These are phyloP conservation scores for Silene noctiflora DNA, from an alignment of 179 eudicot species.

Conservation along the genomic window DNA sequence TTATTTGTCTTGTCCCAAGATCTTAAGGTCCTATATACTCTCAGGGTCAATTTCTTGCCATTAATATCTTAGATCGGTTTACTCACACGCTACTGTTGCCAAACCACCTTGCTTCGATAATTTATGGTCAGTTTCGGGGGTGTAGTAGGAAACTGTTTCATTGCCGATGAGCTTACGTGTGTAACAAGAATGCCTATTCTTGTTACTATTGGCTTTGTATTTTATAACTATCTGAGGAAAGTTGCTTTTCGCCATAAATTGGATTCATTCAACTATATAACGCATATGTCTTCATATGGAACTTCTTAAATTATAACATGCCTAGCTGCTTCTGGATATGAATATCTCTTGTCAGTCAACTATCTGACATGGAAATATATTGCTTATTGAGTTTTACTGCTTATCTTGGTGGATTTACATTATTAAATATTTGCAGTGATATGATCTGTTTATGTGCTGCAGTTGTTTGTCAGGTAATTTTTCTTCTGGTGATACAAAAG, in stretches of 20 bases:
- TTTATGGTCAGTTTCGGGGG: background rate
- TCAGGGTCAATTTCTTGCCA: constrained; percentile 14
- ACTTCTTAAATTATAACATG: background rate
- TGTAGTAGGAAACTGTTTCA: background rate
- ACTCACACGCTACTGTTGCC: background rate
- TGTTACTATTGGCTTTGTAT: constrained; percentile 6
- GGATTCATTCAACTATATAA: constrained; percentile 17
- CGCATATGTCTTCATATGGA: background rate
- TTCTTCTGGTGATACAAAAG: background rate
- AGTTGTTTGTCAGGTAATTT: background rate
- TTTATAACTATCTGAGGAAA: background rate
- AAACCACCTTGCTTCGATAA: background rate
- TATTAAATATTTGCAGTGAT: background rate
- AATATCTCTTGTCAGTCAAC: background rate
- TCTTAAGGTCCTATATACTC: constrained; percentile 14
- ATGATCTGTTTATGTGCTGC: constrained; percentile 2
- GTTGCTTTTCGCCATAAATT: constrained; percentile 11
- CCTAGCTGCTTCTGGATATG: background rate
- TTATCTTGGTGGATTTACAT: background rate
- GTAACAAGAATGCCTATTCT: background rate
- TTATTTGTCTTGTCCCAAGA: background rate
- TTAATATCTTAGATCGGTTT: constrained; percentile 10
- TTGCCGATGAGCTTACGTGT: background rate
- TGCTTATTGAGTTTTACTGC: background rate
- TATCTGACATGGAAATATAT: too few species aligned